Evolutionary conservation across 345 rosid genomes (phyloP).

Genomic region (Dipteronia sinensis): DNA sequence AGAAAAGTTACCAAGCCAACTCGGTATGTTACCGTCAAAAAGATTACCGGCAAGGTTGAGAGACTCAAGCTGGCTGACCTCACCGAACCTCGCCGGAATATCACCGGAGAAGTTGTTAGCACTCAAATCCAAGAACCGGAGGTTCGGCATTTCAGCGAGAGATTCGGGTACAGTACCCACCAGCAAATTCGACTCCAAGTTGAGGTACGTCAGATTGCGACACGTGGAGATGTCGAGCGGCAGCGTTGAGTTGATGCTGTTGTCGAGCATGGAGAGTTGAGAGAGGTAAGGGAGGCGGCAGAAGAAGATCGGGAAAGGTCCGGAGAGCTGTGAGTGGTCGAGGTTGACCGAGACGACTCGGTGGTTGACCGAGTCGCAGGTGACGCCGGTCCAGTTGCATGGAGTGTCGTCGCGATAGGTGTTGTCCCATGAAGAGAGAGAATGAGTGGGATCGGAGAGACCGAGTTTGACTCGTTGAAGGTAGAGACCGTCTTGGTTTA

Average conservation of each 20-base stretch:
- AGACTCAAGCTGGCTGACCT: conserved; percentile 49
- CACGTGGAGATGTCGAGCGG: conserved; percentile 52
- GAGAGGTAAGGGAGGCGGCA: conserved; percentile 69
- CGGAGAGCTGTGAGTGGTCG: conserved; percentile 49
- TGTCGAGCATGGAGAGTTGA: conserved; percentile 46
- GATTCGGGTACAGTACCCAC: conserved; percentile 60
- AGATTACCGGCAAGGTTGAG: conserved; percentile 57
- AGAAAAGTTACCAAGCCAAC: conserved; percentile 58
- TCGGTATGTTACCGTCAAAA: conserved; percentile 56
- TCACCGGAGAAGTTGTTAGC: conserved; percentile 66
- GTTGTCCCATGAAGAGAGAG: conserved; percentile 62
- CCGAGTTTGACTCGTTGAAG: conserved; percentile 62
- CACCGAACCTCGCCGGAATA: conserved; percentile 56
- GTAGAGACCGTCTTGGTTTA: conserved; percentile 73
- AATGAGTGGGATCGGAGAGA: conserved; percentile 56
- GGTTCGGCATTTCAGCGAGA: conserved; percentile 51
- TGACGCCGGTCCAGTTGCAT: conserved; percentile 72
- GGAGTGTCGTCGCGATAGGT: conserved; percentile 58
- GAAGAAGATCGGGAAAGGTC: conserved; percentile 75
- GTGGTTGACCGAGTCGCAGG: conserved; percentile 45
- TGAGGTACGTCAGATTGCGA: conserved; percentile 42
- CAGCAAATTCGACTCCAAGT: conserved; percentile 46
- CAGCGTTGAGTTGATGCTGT: conserved; percentile 66
- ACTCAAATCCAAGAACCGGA: conserved; percentile 38
- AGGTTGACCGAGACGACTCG: conserved; percentile 60